Base-by-base conservation (phyloP, 768 basidiomycete genomes). In the Cystofilobasidium bisporidii region DNA sequence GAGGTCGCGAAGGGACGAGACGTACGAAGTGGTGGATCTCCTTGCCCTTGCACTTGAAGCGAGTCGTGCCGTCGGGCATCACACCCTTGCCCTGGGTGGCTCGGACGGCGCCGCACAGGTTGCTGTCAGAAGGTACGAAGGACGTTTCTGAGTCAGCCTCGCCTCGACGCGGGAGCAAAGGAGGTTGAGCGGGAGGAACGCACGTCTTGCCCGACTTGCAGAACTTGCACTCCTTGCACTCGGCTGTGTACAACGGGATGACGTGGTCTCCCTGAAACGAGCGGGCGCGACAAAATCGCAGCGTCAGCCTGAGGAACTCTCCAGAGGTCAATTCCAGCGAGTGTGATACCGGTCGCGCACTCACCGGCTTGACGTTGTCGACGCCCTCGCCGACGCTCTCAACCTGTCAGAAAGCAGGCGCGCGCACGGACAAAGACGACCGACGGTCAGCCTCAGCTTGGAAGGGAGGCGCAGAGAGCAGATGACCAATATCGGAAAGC, bases 321-420 rank as follows among this genome's bases (percentile, higher is more conserved):
- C n/a, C n/a, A n/a, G n/a, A n/a, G n/a, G n/a, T n/a, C n/a, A n/a
- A n/a, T n/a, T n/a, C n/a, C n/a, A n/a, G n/a, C n/a, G n/a, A n/a
- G n/a, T n/a, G n/a, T n/a, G n/a, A n/a, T n/a, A n/a, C n/a, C n/a
- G n/a, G n/a, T n/a, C n/a, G n/a, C n/a, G 33, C 30, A 76, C 81
- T 47, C 71, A 84, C 82, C 30, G 82, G 81, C 72, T 82, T 80
- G 47, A 88, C 86, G 72, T 77, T 83, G 28, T 88, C 89, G n/a
- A 99, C 96, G 41, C 90, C 91, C 76, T 91, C 89, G 48, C 96
- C 96, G 33, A 99, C 82, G n/a, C 89, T 91, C 81, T 99, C 96
- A 70, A 98, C 92, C 89, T 92, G 71, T 50, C 64, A 55, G n/a
- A n/a, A n/a, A n/a, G n/a, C n/a, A n/a, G n/a, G n/a, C n/a, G n/a